Evolutionary conservation across 495 filamentous ascomycete species (phyloP).

Genomic region (Hyaloscypha hepaticicola): DNA sequence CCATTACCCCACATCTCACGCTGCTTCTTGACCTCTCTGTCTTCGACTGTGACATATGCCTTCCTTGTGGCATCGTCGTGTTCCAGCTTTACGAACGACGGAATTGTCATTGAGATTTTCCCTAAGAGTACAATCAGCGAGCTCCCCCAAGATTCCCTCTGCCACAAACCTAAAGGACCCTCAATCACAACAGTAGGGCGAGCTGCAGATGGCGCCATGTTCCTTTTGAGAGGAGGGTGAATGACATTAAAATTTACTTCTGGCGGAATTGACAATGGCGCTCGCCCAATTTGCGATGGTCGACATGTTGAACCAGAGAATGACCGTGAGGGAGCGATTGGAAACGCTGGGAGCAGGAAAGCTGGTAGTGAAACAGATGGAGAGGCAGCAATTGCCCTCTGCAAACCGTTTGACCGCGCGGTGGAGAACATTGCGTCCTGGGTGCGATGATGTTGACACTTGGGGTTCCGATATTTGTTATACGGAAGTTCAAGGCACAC

Average conservation of each 20-base stretch:
- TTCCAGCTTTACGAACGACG: slow-evolving; percentile 66
- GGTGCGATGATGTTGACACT: background rate
- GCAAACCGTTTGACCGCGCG: slow-evolving; percentile 43
- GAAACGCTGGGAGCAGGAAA: slow-evolving; percentile 76
- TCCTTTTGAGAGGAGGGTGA: slow-evolving; percentile 50
- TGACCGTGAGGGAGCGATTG: slow-evolving; percentile 49
- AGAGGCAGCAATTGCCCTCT: slow-evolving; percentile 36
- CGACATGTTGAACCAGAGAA: slow-evolving; percentile 69
- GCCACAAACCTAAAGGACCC: slow-evolving; percentile 67
- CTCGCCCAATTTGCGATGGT: slow-evolving; percentile 79
- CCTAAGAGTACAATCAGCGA: slow-evolving; percentile 43
- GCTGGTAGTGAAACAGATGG: slow-evolving; percentile 53
- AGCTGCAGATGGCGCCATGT: slow-evolving; percentile 52
- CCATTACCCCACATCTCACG: slow-evolving; percentile 97
- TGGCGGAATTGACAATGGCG: slow-evolving; percentile 77
- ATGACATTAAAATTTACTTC: slow-evolving; percentile 73
- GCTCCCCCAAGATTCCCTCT: background rate
- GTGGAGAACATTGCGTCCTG: slow-evolving; percentile 47
- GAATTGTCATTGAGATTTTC: slow-evolving; percentile 69
- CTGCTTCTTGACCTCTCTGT: slow-evolving; percentile 66
- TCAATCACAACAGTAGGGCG: slow-evolving; percentile 64
- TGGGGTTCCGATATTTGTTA: slow-evolving; percentile 4
- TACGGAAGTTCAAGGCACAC: background rate
- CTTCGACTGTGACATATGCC: slow-evolving; percentile 63
- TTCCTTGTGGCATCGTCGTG: slow-evolving; percentile 59